Base-by-base conservation (phyloP, 768 basidiomycete genomes). In the Galerina marginata region DNA sequence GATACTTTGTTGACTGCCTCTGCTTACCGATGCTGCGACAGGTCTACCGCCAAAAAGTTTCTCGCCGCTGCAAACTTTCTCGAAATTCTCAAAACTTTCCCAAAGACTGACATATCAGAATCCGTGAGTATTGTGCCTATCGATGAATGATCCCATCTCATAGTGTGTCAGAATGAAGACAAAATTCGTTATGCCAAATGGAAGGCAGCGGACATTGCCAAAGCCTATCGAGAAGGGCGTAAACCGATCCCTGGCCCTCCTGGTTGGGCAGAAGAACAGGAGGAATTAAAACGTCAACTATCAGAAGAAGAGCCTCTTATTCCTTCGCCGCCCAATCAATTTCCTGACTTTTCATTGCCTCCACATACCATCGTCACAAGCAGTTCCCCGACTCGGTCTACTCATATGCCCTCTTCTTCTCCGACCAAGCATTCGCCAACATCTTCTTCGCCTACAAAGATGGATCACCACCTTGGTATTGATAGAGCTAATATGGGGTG, bases 181-280 rank as follows among this genome's bases (percentile, higher is more conserved):
- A 99, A 97, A 75, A 86, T 96, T 38, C 88, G 86, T 57, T 99
- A 99, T 75, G 86, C 95, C 4, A 94, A 97, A 73, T 99, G 97
- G 96, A 98, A 98, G 73, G 96, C 96, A 39, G 90, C 91, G 11
- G 95, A 97, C 62, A 95, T 99, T 16, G 87, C 93, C 15, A 98
- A 93, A 73, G 95, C 96, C 1, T 85, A 95, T 70, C 88, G 96
- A n/a, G 96, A 98, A 73, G 96, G 97, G 4, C 85, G 92, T 20
- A 86, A 83, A 65, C 95, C 96, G 9, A 76, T 79, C 1, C 85
- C 95, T 2, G 96, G 93, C 2, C 91, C 93, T 59, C 87, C 91
- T 48, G 86, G 82, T 53, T 79, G 74, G 59, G 69, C 68, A 38
- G 60, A 72, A 62, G 72, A 74, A 38, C 68, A 71, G 59, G 67